Evolutionary conservation across 164 flowering plant species (phyloP).

Genomic region (Brasenia schreberi): DNA sequence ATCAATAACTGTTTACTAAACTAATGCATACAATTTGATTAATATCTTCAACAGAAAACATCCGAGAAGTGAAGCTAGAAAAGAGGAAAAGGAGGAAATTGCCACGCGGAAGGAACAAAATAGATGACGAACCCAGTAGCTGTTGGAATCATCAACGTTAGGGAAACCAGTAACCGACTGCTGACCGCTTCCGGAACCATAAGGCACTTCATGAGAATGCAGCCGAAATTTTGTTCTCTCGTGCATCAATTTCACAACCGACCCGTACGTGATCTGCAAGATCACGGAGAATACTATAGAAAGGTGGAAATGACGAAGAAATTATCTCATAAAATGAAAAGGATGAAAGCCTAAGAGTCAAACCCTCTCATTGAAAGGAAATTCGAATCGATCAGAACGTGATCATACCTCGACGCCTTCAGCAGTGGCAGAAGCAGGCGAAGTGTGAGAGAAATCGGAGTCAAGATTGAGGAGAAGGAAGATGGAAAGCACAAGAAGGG

Average conservation of each 20-base stretch:
- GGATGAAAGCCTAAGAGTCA: neutral
- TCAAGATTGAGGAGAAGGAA: slow-evolving; percentile 60
- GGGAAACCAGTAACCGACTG: slow-evolving; percentile 96
- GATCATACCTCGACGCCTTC: slow-evolving; percentile 71
- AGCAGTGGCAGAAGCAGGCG: slow-evolving; percentile 42
- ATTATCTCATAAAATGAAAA: neutral
- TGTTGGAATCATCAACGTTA: slow-evolving; percentile 83
- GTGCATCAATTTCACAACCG: slow-evolving; percentile 81
- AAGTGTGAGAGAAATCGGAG: slow-evolving; percentile 29
- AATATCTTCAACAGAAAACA: too few species aligned
- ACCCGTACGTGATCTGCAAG: slow-evolving; percentile 72
- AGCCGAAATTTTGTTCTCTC: slow-evolving; percentile 77
- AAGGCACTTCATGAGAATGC: slow-evolving; percentile 97
- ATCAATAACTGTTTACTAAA: too few species aligned
- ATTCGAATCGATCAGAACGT: neutral
- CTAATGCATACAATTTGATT: too few species aligned
- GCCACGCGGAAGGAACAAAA: neutral
- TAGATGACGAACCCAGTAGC: slow-evolving; percentile 67
- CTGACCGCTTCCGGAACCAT: slow-evolving; percentile 99
- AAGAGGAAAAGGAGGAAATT: neutral
- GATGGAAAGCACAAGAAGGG: slow-evolving; percentile 53
- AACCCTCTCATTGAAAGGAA: neutral
- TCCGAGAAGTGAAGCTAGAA: neutral
- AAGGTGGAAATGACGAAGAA: neutral
- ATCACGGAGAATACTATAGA: neutral